These are phyloP conservation scores for Laguncularia racemosa DNA, from an alignment of 345 rosid genomes.

Conservation along the genomic window DNA sequence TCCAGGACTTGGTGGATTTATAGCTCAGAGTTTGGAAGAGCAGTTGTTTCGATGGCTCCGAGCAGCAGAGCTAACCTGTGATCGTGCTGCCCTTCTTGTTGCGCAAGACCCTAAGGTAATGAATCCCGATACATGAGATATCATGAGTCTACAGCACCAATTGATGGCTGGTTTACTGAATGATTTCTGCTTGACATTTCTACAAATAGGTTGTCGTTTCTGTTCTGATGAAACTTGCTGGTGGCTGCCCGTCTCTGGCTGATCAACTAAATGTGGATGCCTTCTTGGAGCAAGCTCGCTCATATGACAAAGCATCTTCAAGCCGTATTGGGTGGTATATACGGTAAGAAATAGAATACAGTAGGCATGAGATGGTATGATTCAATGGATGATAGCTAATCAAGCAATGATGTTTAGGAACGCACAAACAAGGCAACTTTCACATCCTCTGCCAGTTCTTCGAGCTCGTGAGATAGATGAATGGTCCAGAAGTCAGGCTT, in stretches of 20 bases:
- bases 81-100: slow-evolving; percentile 97
- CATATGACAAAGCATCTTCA: slow-evolving; percentile 91
- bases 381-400: slow-evolving; percentile 17
- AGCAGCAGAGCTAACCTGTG: slow-evolving; percentile 95
- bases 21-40: slow-evolving; percentile 83
- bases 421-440: slow-evolving; percentile 90
- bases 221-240: slow-evolving; percentile 89
- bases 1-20: slow-evolving; percentile 73
- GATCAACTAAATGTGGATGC: slow-evolving; percentile 95
- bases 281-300: slow-evolving; percentile 94
- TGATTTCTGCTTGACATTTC: slow-evolving; percentile 23
- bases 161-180: background rate
- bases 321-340: slow-evolving; percentile 86
- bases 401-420: slow-evolving; percentile 42
- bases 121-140: background rate
- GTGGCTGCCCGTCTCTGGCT: slow-evolving; percentile 89
- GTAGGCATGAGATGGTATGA: background rate
- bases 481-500: slow-evolving; percentile 83
- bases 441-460: slow-evolving; percentile 94
- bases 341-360: slow-evolving; percentile 39
- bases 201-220: slow-evolving; percentile 97
- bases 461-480: slow-evolving; percentile 96
- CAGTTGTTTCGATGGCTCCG: slow-evolving; percentile 87
- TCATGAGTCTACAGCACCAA: slow-evolving; percentile 6
- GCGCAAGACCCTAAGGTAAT: slow-evolving; percentile 89